These are phyloP conservation scores for Penicillium fimorum DNA, from an alignment of 495 filamentous ascomycete genomes.

Conservation along the genomic window DNA sequence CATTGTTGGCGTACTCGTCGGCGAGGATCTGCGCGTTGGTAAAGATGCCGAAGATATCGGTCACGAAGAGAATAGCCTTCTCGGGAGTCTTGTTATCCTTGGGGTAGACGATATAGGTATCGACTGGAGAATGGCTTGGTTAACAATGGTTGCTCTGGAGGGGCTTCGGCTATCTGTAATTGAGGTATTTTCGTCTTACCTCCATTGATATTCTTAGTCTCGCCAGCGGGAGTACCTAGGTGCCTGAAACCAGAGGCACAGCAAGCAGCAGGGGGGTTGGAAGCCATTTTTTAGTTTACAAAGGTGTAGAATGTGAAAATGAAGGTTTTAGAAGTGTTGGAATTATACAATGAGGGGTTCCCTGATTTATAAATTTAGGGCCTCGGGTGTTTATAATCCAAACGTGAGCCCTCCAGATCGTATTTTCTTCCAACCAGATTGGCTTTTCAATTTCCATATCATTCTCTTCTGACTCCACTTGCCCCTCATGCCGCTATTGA, in stretches of 20 bases:
- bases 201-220: constrained; percentile 41
- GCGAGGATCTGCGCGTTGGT: constrained; percentile 77
- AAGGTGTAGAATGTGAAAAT: not conserved
- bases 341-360: not conserved
- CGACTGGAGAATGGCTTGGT: constrained; percentile 22
- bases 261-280: constrained; percentile 55
- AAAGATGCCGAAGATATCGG: constrained; percentile 72
- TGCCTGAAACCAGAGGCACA: constrained; percentile 56
- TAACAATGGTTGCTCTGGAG: not conserved
- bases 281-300: constrained; percentile 52
- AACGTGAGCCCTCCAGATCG: not conserved
- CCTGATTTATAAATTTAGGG: not conserved
- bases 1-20: constrained; percentile 79
- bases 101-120: constrained; percentile 44
- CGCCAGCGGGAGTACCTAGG: constrained; percentile 43
- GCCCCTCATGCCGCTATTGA: not conserved
- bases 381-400: not conserved
- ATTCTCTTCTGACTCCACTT: constrained; percentile 3
- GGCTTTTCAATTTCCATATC: not conserved
- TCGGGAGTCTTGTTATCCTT: constrained; percentile 42
- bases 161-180: constrained; percentile 52
- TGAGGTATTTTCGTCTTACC: constrained; percentile 25
- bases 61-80: constrained; percentile 48
- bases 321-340: not conserved
- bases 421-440: not conserved